Base-by-base conservation (phyloP, 768 basidiomycete genomes). In the Panus rudis region DNA sequence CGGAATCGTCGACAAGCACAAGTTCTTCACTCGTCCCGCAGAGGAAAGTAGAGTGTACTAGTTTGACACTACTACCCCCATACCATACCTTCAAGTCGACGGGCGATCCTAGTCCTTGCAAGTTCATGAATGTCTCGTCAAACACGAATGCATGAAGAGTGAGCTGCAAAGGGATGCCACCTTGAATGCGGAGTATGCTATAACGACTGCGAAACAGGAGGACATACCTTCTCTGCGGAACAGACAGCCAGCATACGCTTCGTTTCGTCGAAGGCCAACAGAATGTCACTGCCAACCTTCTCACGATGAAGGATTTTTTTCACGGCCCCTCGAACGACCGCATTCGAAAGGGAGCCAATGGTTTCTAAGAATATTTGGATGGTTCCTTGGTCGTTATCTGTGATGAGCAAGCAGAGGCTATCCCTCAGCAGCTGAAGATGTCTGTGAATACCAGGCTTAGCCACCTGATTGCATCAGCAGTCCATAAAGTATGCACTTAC, bases 181-280 rank as follows among this genome's bases (percentile, higher is more conserved):
- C n/a, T 19, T 19, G 12, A 38, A 33, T 37, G 24, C 11, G 42
- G 24, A 30, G 24, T 20, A 26, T 8, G 34, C 26, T 4, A 4
- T 33, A 13, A 28, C 14, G 34, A 8, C 30, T 13, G 17, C 24
- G 42, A 41, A 35, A 3, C 19, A 28, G 43, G 2, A 17, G 16
- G 28, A 40, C 39, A 1, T 10, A 69, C 75, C 62, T 70, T 76
- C 4, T 60, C 60, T 0, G 64, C 53, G 4, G 68, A 60, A 42
- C 75, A 70, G 0, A 79, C 45, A 0, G 68, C 67, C 16, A 81
- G 50, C 56, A 73, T 66, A 2, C 71, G 67, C 47, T 68, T 74
- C 8, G 61, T 55, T 49, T 80, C 77, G 35, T 81, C 76, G 45
- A 69, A 77, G 0, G 78, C 64, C 4, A 79, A 40, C 6, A 72